These are phyloP conservation scores for Trypanosoma avium DNA, from an alignment of 208 protist genomes.

Conservation along the genomic window DNA sequence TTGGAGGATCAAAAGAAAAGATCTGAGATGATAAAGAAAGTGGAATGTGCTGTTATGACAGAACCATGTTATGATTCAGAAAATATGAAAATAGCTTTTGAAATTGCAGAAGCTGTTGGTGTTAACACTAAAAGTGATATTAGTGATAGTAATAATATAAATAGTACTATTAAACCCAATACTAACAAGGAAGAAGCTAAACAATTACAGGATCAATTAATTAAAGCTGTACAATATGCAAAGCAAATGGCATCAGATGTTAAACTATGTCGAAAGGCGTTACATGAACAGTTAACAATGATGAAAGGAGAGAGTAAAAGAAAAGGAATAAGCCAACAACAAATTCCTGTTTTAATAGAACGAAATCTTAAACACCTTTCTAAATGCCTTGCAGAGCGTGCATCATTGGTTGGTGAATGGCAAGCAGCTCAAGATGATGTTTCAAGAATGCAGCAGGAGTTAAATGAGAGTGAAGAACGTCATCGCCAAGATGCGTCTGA, in stretches of 20 bases:
- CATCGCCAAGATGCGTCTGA: conserved; percentile 24
- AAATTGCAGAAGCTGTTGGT: conserved; percentile 1
- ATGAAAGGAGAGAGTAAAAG: not conserved
- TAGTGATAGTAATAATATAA: not conserved
- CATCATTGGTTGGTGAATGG: conserved; percentile 11
- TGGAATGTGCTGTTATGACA: conserved; percentile 3
- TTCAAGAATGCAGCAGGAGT: conserved; percentile 9
- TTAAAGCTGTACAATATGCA: conserved; percentile 2
- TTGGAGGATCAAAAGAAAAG: conserved; percentile 13
- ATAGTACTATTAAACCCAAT: not conserved
- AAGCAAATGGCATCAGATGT: conserved; percentile 3
- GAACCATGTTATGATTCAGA: not conserved
- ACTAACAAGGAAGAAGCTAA: not conserved
- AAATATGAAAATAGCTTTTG: not conserved
- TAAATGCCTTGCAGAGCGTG: not conserved
- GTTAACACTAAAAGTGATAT: not conserved
- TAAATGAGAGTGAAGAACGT: conserved; percentile 14
- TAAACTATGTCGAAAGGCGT: conserved; percentile 3
- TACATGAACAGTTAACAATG: conserved; percentile 9
- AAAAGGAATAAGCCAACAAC: not conserved
- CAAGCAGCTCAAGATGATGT: conserved; percentile 16
- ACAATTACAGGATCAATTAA: not conserved
- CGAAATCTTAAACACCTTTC: not conserved
- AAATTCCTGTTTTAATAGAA: not conserved
- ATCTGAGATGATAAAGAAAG: conserved; percentile 2